Evolutionary conservation across 805 yeast genomes (phyloP).

Genomic region (Candida coquimbonensis): DNA sequence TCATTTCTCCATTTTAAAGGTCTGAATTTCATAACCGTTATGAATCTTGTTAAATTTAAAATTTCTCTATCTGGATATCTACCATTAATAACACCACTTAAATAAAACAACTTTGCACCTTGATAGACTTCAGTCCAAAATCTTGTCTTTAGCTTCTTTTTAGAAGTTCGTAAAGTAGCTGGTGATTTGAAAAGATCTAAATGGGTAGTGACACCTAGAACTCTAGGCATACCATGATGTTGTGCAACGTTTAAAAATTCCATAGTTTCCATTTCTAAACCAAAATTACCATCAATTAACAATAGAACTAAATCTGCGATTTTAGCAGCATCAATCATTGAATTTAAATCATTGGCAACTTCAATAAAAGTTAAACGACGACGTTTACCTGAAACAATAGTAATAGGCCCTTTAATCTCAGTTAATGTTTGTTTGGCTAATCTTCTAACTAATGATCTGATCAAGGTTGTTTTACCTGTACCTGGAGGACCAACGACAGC

Average conservation of each 20-base stretch:
- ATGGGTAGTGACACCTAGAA: conserved; percentile 92
- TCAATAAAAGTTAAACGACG: conserved; percentile 90
- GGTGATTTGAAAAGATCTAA: conserved; percentile 88
- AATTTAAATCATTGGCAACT: conserved; percentile 84
- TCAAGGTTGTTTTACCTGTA: conserved; percentile 91
- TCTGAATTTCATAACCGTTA: conserved; percentile 95
- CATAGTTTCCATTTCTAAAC: conserved; percentile 99
- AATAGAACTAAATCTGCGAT: conserved; percentile 87
- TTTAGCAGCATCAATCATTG: conserved; percentile 95
- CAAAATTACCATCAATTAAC: conserved; percentile 93
- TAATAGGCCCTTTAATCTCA: conserved; percentile 92
- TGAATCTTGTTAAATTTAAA: conserved; percentile 82
- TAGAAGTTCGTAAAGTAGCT: conserved; percentile 82
- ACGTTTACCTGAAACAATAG: conserved; percentile 92
- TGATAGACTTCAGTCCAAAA: conserved; percentile 99
- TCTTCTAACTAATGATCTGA: conserved; percentile 81
- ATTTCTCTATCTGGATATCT: conserved; percentile 97
- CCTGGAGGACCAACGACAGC: conserved; percentile 99
- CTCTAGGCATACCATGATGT: conserved; percentile 98
- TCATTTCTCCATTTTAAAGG: conserved; percentile 99
- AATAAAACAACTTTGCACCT: conserved; percentile 92
- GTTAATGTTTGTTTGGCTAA: conserved; percentile 78
- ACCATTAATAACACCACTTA: conserved; percentile 94
- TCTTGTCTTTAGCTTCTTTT: conserved; percentile 85
- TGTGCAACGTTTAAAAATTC: conserved; percentile 93